Conservation (phyloP, 805 yeast genomes). For the Metschnikowia lachancei region DNA sequence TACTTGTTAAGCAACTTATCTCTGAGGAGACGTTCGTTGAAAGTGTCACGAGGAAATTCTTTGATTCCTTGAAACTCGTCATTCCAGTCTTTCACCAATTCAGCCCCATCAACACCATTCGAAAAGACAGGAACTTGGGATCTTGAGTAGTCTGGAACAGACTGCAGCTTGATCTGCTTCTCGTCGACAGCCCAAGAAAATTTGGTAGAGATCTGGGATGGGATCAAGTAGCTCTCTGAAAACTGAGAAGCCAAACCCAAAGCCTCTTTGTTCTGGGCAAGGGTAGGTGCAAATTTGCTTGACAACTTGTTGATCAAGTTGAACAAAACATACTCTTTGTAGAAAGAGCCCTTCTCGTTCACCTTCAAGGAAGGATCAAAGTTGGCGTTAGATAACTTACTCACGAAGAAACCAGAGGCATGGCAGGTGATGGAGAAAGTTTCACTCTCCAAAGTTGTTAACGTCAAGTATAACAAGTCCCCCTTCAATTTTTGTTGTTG, state of each 20-base stretch:
- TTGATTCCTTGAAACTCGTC: constrained; percentile 83
- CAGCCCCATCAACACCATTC: constrained; percentile 61
- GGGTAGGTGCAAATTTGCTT: constrained; percentile 53
- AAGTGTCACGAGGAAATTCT: constrained; percentile 59
- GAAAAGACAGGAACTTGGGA: constrained; percentile 53
- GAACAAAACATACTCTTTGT: constrained; percentile 51
- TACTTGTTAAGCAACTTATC: constrained; percentile 73
- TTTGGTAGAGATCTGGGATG: constrained; percentile 58
- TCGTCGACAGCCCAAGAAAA: constrained; percentile 74
- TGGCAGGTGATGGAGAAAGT: constrained; percentile 75
- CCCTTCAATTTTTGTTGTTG: constrained; percentile 61
- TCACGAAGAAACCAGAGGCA: constrained; percentile 75
- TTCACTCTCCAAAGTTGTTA: constrained; percentile 80
- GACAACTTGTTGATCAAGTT: constrained; percentile 65
- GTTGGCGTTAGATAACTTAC: constrained; percentile 59
- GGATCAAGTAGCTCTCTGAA: constrained; percentile 57
- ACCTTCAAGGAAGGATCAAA: constrained; percentile 64
- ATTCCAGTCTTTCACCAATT: constrained; percentile 73
- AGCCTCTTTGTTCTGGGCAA: constrained; percentile 49
- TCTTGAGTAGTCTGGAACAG: constrained; percentile 55
- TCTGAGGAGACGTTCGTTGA: constrained; percentile 67
- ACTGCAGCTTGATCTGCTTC: constrained; percentile 16
- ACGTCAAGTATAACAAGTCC: constrained; percentile 72
- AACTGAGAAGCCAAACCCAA: constrained; percentile 39
- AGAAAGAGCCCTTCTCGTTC: constrained; percentile 34